A percentile compares a stretch with the other conserved stretches of the same genome.
These are phyloP conservation scores for Friedmanniomyces endolithicus DNA, from an alignment of 495 filamentous ascomycete species.

Conservation along the genomic window DNA sequence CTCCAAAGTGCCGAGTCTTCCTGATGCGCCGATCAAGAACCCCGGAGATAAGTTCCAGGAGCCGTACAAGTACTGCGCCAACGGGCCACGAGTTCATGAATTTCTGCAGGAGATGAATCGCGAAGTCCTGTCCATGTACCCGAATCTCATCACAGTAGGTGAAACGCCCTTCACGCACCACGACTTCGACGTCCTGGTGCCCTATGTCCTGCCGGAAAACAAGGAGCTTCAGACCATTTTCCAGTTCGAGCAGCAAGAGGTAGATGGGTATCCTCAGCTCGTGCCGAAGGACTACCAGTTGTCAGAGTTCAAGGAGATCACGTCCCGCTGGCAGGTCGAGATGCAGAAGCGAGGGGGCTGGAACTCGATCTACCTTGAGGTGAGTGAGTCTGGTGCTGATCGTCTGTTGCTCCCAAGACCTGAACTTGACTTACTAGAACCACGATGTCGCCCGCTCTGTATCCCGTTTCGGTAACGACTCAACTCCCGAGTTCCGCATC, in stretches of 20 bases:
- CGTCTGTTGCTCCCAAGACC: too few species aligned
- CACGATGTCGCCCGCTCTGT: conserved; percentile 26
- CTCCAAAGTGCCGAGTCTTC: conserved; percentile 22
- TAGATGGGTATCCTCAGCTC: neutral
- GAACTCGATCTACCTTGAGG: conserved; percentile 15
- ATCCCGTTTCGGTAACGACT: conserved; percentile 23
- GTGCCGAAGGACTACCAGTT: neutral
- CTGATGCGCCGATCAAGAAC: conserved; percentile 25
- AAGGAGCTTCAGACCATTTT: conserved; percentile 29
- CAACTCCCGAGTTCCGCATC: conserved; percentile 17
- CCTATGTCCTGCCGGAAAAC: conserved; percentile 15
- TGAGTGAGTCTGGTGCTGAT: neutral
- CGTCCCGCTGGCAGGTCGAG: neutral
- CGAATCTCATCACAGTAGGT: conserved; percentile 19
- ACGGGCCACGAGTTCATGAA: conserved; percentile 29
- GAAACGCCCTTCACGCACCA: conserved; percentile 21
- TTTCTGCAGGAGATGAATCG: conserved; percentile 25
- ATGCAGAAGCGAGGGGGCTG: conserved; percentile 22
- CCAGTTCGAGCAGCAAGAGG: conserved; percentile 23
- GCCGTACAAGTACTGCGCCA: conserved; percentile 19
- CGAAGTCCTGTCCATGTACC: conserved; percentile 15
- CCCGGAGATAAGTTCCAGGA: conserved; percentile 14
- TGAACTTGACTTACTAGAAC: too few species aligned
- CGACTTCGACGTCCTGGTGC: conserved; percentile 18
- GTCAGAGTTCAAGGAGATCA: conserved; percentile 4